Evolutionary conservation across 345 rosid genomes (phyloP).

Genomic region (Aquilaria sinensis): DNA sequence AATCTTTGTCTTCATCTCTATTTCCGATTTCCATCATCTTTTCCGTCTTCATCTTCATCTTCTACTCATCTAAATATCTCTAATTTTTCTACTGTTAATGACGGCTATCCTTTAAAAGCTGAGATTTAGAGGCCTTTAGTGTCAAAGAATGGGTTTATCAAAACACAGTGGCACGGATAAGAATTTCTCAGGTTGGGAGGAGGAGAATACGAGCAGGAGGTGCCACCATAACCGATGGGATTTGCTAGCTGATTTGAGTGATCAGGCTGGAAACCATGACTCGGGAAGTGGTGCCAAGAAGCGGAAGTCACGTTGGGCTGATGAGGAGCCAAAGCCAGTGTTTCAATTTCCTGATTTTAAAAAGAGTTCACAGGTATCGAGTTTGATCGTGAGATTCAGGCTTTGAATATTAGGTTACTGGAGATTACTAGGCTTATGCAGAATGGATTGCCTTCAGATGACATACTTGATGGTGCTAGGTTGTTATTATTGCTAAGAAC

Average conservation of each 20-base stretch:
- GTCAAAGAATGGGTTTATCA: slow-evolving; percentile 58
- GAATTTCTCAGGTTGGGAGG: slow-evolving; percentile 72
- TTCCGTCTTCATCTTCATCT: too few relatives aligned
- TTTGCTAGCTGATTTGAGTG: slow-evolving; percentile 34
- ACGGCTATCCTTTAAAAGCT: slow-evolving; percentile 12
- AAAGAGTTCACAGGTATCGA: slow-evolving; percentile 85
- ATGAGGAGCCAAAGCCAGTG: slow-evolving; percentile 81
- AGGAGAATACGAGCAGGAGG: slow-evolving; percentile 69
- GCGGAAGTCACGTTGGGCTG: slow-evolving; percentile 92
- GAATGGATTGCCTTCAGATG: slow-evolving; percentile 75
- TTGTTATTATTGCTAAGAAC: slow-evolving; percentile 1
- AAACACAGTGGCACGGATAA: slow-evolving; percentile 56
- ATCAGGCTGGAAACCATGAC: slow-evolving; percentile 28
- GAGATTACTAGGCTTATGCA: slow-evolving; percentile 82
- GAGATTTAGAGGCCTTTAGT: slow-evolving; percentile 34
- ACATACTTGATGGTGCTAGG: slow-evolving; percentile 85
- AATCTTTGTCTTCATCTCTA: too few relatives aligned
- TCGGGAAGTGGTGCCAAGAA: slow-evolving; percentile 50
- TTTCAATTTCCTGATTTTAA: slow-evolving; percentile 89
- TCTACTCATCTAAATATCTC: too few relatives aligned
- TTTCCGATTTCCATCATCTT: too few relatives aligned
- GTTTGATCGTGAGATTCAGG: slow-evolving; percentile 88
- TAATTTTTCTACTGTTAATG: background rate
- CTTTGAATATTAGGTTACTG: slow-evolving; percentile 72
- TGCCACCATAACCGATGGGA: slow-evolving; percentile 93